Percentiles rank a stretch among this genome's conserved stretches.
Evolutionary conservation across 352 stramenopile genomes (phyloP).

Genomic region (Pythium biforme): DNA sequence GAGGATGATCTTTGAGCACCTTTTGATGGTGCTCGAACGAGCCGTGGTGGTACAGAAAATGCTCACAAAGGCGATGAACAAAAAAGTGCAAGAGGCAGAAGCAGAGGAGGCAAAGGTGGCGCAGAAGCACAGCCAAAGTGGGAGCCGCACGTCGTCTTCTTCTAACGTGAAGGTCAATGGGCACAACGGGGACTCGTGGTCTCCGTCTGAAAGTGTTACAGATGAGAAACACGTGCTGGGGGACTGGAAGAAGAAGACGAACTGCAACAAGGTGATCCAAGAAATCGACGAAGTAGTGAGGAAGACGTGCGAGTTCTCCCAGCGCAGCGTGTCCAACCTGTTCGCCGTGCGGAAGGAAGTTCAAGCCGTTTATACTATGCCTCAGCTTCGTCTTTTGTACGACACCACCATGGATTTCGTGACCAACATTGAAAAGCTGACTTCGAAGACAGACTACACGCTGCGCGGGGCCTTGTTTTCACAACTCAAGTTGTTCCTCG

Average conservation of each 20-base stretch:
- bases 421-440: conserved; percentile 90
- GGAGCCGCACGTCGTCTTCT: not conserved
- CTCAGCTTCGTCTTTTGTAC: conserved; percentile 94
- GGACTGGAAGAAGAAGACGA: conserved; percentile 78
- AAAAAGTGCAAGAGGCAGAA: conserved; percentile 54
- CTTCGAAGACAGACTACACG: conserved; percentile 90
- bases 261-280: conserved; percentile 68
- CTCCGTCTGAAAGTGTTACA: conserved; percentile 37
- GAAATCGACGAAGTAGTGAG: conserved; percentile 84
- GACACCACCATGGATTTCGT: conserved; percentile 93
- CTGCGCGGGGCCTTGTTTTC: conserved; percentile 92
- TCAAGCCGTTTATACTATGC: conserved; percentile 85
- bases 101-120: conserved; percentile 39
- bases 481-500: conserved; percentile 95
- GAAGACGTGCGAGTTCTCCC: conserved; percentile 86
- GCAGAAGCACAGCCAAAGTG: conserved; percentile 8
- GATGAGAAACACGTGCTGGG: conserved; percentile 54
- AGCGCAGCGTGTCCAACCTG: conserved; percentile 83
- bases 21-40: conserved; percentile 78
- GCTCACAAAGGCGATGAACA: conserved; percentile 67
- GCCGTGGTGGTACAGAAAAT: conserved; percentile 77
- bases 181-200: conserved; percentile 29
- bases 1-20: conserved; percentile 89
- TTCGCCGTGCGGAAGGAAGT: conserved; percentile 88
- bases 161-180: not conserved